Percentiles rank a stretch among this genome's conserved stretches.
phyloP scores from a whole-genome alignment of 139 green algal species.

The Chlamydomonas urium region DNA sequence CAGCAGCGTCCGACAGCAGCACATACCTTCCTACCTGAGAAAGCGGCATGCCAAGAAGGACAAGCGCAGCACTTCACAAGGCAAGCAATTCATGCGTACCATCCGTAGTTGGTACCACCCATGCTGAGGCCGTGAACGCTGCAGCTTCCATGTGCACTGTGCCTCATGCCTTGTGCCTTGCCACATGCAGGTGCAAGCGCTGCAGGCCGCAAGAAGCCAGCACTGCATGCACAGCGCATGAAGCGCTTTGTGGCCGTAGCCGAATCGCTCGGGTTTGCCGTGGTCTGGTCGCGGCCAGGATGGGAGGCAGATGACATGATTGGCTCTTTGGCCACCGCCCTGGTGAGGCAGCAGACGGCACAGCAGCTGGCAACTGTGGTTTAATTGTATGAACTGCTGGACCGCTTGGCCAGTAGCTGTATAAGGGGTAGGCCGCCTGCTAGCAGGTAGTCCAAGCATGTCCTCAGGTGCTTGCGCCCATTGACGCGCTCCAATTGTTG shows the following conservation, averaged over 20 bases:
- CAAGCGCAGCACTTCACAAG: no score
- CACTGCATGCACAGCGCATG: not conserved
- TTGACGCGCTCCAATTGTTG: not conserved
- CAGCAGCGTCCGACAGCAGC: no score
- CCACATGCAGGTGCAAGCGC: not conserved
- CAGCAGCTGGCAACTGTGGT: not conserved
- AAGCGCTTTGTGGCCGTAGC: not conserved
- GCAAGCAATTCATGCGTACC: not conserved
- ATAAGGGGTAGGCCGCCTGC: not conserved
- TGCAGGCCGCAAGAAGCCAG: not conserved
- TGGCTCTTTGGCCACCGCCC: not conserved
- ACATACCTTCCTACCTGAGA: no score
- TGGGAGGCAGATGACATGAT: slow-evolving; percentile 19
- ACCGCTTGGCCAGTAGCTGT: not conserved
- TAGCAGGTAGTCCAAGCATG: not conserved
- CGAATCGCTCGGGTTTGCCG: not conserved
- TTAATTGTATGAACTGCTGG: not conserved
- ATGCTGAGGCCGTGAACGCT: not conserved
- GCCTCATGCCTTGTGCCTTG: no score
- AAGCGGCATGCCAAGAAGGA: not conserved
- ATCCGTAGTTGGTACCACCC: not conserved
- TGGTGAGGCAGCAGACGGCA: not conserved
- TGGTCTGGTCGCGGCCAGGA: slow-evolving; percentile 3
- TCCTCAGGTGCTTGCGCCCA: not conserved
- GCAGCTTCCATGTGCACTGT: not conserved